phyloP scores from a whole-genome alignment of 2,329 filamentous ascomycete species.

The Ophiocordyceps robertsii region DNA sequence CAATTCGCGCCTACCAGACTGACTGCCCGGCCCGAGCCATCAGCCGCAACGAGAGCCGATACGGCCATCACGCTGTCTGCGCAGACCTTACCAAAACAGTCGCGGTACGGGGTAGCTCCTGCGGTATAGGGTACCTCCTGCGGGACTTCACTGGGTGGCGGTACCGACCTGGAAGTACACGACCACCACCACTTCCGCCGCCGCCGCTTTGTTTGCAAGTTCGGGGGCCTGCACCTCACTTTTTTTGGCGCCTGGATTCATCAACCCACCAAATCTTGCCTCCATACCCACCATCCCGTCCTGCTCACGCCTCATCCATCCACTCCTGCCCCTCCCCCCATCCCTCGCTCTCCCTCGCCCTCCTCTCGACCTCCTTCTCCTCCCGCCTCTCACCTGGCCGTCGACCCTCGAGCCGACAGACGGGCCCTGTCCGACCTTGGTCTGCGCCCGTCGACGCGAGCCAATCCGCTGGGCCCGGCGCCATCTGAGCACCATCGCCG shows the following conservation, averaged over 20 bases:
- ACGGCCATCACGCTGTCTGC: too few relatives aligned
- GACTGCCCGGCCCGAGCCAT: too few relatives aligned
- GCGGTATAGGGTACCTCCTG: too few relatives aligned
- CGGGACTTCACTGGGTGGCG: too few relatives aligned
- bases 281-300: slow-evolving; percentile 9
- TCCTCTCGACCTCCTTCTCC: slow-evolving; percentile 1
- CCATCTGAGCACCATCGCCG: not conserved
- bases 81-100: too few relatives aligned
- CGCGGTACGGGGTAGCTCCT: too few relatives aligned
- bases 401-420: slow-evolving; percentile 5
- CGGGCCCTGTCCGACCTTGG: not conserved
- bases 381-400: slow-evolving; percentile 7
- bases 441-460: slow-evolving; percentile 1
- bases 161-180: not conserved
- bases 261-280: slow-evolving; percentile 16
- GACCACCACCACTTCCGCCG: not conserved
- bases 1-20: too few relatives aligned
- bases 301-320: slow-evolving; percentile 7
- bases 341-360: slow-evolving; percentile 7
- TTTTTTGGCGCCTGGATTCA: slow-evolving; percentile 15
- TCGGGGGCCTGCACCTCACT: slow-evolving; percentile 9
- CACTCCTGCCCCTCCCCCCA: not conserved
- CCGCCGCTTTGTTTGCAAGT: not conserved
- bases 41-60: too few relatives aligned
- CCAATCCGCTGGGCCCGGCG: not conserved